Evolutionary conservation across 1,284 basidiomycete species (phyloP), one percentile per base, ranked within the genome.

Genomic region (Meira miltonrushii): DNA sequence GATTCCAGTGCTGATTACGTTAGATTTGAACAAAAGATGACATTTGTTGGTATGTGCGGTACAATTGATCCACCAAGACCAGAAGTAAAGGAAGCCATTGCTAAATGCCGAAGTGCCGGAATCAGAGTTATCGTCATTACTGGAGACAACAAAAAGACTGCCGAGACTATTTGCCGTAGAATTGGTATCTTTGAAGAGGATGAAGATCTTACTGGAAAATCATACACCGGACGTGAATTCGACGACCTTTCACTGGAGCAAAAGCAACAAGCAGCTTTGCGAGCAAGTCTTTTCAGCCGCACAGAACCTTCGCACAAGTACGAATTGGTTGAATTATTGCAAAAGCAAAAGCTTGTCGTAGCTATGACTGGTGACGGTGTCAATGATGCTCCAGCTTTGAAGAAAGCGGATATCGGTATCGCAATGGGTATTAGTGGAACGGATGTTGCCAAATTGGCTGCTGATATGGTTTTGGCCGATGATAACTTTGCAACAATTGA

Each of bases 61-160:
- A 98, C 98, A 94, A 84, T 94, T 39, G 95, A 99, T 77, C 95
- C 94, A 13, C 95, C 95, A 13, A 88, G 95, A 25, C 93, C 93
- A 12, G 95, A 97, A 80, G 94, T 93, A 25, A 84, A 84, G 47
- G 82, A 80, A 40, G 94, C 95, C 13, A 87, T 99, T 43, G 88
- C 87, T 41, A 90, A 90, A 76, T 97, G 93, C 81, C 86, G 84
- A 67, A 87, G 88, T 25, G 95, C 95, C 2, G 95, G 95, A 23
- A 96, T 99, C 70, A 85, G 92, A 46, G 92, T 96, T 44, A 87
- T 98, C 66, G 93, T 95, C 71, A 96, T 98, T 78, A 99, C 95
- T 1, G 95, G 95, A 41, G 95, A 99, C 81, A 96, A 96, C 82
- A 94, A 95, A 82, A 87, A 88, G 67, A 99, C 95, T 21, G 95